Percentiles rank a stretch among this genome's conserved stretches.
Conservation (phyloP, 1,139 yeast genomes). For the Cylindricascospora bacillispora region DNA sequence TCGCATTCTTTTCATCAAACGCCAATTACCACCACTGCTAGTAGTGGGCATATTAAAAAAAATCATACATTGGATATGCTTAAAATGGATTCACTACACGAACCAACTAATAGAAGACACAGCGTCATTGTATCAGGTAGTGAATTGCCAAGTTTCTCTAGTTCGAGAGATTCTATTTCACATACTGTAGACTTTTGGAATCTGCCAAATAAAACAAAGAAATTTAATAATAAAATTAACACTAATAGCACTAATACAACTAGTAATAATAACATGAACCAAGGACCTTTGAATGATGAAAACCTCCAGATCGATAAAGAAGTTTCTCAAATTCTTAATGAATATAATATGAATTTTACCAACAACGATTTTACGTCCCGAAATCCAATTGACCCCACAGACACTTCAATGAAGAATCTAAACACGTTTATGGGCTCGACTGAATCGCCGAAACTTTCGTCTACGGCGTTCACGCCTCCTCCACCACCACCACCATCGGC, state of each 20-base stretch:
- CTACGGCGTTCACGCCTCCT: too few species aligned
- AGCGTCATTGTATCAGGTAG: slow-evolving; percentile 14
- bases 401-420: slow-evolving; percentile 4
- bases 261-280: slow-evolving; percentile 3
- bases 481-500: too few species aligned
- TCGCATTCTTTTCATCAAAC: background rate
- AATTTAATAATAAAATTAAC: too few species aligned
- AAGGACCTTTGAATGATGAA: background rate
- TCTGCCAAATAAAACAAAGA: slow-evolving; percentile 8
- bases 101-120: slow-evolving; percentile 13
- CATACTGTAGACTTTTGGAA: slow-evolving; percentile 22
- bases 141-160: slow-evolving; percentile 8
- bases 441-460: too few species aligned
- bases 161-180: slow-evolving; percentile 20
- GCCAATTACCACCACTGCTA: background rate
- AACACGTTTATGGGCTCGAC: too few species aligned
- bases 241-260: slow-evolving; percentile 2
- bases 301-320: too few species aligned
- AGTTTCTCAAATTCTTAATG: slow-evolving; percentile 16
- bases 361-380: too few species aligned
- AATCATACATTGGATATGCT: slow-evolving; percentile 4
- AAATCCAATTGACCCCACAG: too few species aligned
- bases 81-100: slow-evolving; percentile 2
- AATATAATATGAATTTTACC: slow-evolving; percentile 21
- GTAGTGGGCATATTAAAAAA: background rate